Evolutionary conservation across 176 grass and related monocot genomes (phyloP), one percentile per base, ranked within the genome.

Genomic region (Tuctoria greenei): DNA sequence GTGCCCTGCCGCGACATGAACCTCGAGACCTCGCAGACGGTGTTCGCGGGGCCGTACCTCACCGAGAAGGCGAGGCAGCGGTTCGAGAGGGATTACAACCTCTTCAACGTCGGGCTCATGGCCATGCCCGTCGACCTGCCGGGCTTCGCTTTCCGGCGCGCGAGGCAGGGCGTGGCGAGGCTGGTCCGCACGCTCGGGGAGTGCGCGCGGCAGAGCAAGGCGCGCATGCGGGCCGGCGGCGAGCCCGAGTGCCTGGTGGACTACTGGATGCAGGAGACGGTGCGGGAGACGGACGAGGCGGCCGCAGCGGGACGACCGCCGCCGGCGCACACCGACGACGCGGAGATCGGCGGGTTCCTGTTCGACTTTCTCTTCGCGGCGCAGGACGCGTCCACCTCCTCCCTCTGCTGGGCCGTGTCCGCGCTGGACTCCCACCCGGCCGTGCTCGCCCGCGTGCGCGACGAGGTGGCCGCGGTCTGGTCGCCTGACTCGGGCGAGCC

Each of bases 341-440:
- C 79, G 45, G 75, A 97, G 64, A 52, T 97, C 6, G 91, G 91
- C 4, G 82, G 79, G 23, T 80, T 83, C 63, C 52, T 93, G 18
- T 97, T 97, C 71, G 94, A 89, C 81, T 93, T 97, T 83, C 84
- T 97, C 20, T 97, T 97, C 79, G 93, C 93, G 4, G 85, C 93
- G 58, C 93, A 97, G 85, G 93, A 97, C 84, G 93, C 93, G 59
- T 93, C 88, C 34, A 97, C 93, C 10, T 97, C 90, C 5, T 97
- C 90, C 0, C 90, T 97, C 6, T 88, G 89, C 74, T 91, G 90
- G 90, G 94, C 88, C 0, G 83, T 97, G 0, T 74, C 86, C 6
- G 72, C 88, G 8, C 94, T 97, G 0, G 90, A 93, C 42, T 52
- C 90, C 45, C 90, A 91, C 85, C 94, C 94, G 4, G 86, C 93